Evolutionary conservation across 345 rosid genomes (phyloP), one percentile per base, ranked within the genome.

Genomic region (Cardiospermum halicacabum): DNA sequence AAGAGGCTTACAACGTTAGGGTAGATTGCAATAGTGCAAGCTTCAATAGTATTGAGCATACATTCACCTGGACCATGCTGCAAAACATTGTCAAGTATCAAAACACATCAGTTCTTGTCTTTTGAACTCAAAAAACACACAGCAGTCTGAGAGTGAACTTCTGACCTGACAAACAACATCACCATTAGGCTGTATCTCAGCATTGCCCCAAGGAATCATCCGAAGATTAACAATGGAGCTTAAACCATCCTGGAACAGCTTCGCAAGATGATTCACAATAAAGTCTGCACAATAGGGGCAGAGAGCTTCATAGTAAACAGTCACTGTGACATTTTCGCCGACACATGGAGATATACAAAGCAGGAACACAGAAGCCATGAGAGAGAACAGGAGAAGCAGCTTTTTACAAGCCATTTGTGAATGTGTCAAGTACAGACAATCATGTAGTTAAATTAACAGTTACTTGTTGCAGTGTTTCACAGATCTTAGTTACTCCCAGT

Each of bases 151-250:
- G 21, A 24, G n/a, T 11, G 67, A 75, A 68, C n/a, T n/a, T 68
- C 36, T 56, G 16, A 92, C 97, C 96, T 92, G 98, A 72, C 97
- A 92, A 68, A 54, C 58, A 72, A 83, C 59, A 77, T 78, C 22
- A 31, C 81, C 81, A 56, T 80, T 72, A 22, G 69, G 69, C 30
- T 72, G 64, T 34, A 79, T 21, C 60, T 77, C 28, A 55, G 89
- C 64, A 61, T 92, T 92, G 50, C 98, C 98, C 96, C 90, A 92
- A 3, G 98, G 98, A 22, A 89, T 37, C 65, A 89, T 57, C 58
- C 83, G 80, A 70, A 89, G 96, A 70, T 86, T 70, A 77, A 89
- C 77, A 65, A 85, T 70, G 69, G 88, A 78, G 73, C 72, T 72
- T 66, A 92, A 87, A 4, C 81, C 86, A 25, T 15, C 56, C 25